Percentiles rank a stretch among this genome's conserved stretches.
These are phyloP conservation scores for Zoysia japonica DNA, from an alignment of 176 grass and related monocot genomes.

Conservation along the genomic window DNA sequence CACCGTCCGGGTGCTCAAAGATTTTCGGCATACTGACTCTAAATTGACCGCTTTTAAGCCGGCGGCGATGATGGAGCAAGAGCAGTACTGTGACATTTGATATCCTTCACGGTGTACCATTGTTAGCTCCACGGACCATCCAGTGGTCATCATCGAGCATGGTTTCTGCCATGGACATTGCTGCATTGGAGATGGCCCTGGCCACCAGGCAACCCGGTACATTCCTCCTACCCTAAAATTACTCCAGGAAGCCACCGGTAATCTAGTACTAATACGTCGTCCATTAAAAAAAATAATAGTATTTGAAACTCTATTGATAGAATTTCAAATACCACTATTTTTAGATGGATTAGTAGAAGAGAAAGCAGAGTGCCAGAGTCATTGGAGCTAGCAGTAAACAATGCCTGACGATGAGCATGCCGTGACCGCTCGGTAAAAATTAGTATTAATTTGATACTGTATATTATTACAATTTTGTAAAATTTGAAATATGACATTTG, in stretches of 20 bases:
- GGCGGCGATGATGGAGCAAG: background rate
- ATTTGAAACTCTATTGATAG: no score
- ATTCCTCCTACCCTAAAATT: constrained; percentile 21
- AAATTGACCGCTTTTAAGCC: constrained; percentile 30
- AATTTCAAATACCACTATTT: no score
- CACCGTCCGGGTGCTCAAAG: background rate
- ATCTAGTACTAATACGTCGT: background rate
- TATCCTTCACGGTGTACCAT: background rate
- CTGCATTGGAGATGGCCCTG: no score
- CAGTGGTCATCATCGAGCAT: no score
- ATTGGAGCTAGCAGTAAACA: constrained; percentile 30
- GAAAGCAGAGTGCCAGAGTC: background rate
- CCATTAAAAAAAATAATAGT: no score
- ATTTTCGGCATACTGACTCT: background rate
- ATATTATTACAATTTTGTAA: no score
- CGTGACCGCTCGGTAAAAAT: no score
- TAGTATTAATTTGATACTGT: no score
- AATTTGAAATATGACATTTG: no score
- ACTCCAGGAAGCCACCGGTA: background rate
- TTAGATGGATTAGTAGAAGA: constrained; percentile 17
- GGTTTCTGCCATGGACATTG: no score
- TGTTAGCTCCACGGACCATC: no score
- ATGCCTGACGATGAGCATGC: background rate
- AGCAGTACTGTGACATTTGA: constrained; percentile 19
- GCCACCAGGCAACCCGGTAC: background rate